Conservation (phyloP, 306 rosid genomes). For the Glycine tomentella region DNA sequence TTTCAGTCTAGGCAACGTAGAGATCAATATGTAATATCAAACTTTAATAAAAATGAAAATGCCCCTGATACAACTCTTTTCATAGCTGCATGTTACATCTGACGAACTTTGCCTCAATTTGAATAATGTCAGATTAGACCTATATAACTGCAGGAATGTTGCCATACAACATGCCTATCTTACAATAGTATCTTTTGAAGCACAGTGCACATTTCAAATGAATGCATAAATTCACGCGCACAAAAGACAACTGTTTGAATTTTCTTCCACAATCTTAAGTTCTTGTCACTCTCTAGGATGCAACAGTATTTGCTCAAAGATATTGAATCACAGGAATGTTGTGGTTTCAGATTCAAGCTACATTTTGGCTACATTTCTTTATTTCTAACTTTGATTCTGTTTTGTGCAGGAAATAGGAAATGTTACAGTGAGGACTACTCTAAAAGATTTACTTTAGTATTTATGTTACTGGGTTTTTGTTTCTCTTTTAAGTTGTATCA, state of each 20-base stretch:
- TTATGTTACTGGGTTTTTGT: conserved; percentile 1
- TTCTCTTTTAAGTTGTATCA: conserved; percentile 16
- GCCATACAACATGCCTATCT: too few relatives aligned
- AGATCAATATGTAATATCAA: background rate
- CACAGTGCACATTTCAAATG: background rate
- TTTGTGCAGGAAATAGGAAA: conserved; percentile 58
- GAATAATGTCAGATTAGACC: background rate
- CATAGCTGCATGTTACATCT: background rate
- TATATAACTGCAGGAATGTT: too few relatives aligned
- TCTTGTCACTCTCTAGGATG: background rate
- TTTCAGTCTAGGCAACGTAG: background rate
- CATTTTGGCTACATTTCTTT: conserved; percentile 9
- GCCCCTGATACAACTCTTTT: background rate
- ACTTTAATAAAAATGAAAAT: background rate
- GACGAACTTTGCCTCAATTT: conserved; percentile 29
- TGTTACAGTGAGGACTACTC: conserved; percentile 58
- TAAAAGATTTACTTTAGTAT: conserved; percentile 67
- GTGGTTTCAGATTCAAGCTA: conserved; percentile 36
- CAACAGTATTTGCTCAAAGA: conserved; percentile 28
- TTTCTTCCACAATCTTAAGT: background rate
- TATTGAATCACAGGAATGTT: conserved; percentile 5
- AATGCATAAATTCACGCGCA: conserved; percentile 19
- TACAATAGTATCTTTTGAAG: background rate
- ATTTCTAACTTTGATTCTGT: conserved; percentile 22
- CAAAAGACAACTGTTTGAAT: background rate